Conservation (phyloP, 1,284 basidiomycete genomes). For the Baeospora myosura region DNA sequence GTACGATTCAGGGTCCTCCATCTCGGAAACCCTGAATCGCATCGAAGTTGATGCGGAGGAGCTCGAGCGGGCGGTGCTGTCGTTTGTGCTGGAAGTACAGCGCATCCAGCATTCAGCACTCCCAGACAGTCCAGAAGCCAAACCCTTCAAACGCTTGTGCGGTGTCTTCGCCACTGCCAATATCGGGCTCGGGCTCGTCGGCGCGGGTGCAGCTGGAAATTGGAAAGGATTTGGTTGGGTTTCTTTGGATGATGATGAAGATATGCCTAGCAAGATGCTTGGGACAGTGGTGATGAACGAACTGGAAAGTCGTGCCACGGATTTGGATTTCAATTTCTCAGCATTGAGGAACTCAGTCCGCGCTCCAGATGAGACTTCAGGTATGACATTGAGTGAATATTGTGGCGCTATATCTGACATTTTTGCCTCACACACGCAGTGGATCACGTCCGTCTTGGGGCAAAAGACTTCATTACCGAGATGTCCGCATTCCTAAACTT, state of each 20-base stretch:
- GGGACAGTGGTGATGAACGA: constrained; percentile 47
- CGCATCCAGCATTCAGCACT: constrained; percentile 39
- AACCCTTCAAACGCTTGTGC: constrained; percentile 47
- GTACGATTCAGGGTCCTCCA: constrained; percentile 60
- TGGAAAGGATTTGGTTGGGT: constrained; percentile 83
- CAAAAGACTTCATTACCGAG: constrained; percentile 45
- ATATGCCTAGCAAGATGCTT: constrained; percentile 43
- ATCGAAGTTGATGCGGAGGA: constrained; percentile 75
- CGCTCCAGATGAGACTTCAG: constrained; percentile 28
- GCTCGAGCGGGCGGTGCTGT: constrained; percentile 63
- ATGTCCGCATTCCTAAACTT: constrained; percentile 50
- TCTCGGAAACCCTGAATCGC: constrained; percentile 58
- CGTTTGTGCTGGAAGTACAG: constrained; percentile 69
- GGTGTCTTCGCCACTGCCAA: constrained; percentile 59
- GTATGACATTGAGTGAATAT: constrained; percentile 24
- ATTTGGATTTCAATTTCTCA: constrained; percentile 42
- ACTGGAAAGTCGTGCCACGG: constrained; percentile 37
- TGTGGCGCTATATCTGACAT: constrained; percentile 6
- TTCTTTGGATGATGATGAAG: constrained; percentile 39
- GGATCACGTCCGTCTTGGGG: constrained; percentile 30
- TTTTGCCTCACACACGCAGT: constrained; percentile 22
- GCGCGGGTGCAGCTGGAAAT: constrained; percentile 56
- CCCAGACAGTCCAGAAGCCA: constrained; percentile 20
- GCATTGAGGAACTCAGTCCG: constrained; percentile 32
- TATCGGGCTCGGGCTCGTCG: constrained; percentile 66